Base-by-base conservation (phyloP, 805 yeast genomes). In the Ogataea philodendri region DNA sequence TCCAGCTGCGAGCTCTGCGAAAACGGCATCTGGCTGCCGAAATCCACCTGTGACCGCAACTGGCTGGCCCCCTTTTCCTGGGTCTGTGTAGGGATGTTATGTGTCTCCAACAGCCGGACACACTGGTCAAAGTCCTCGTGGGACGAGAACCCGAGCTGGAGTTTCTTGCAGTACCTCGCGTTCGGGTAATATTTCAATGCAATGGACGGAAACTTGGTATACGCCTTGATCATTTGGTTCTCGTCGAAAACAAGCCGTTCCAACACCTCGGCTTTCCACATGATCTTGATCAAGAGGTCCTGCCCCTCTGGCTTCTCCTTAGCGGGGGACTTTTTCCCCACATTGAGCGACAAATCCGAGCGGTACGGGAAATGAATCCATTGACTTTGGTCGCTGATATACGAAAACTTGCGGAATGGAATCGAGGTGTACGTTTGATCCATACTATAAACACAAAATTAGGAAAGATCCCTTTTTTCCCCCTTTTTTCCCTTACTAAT, bases 331-430 rank as follows among this genome's bases (percentile, higher is more conserved):
- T 31, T 37, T 13, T 28, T 38, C 2, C 29, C 46, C 21, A 52
- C 30, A 14, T 41, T 42, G 22, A 54, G 25, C 5, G 47, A 33
- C 14, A 52, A 41, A 14, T 49, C 51, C 6, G 58, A 48, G 13
- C 49, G 31, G 27, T 50, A 46, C 3, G 59, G 55, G 25, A 53
- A 48, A 27, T 51, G 57, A 4, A 43, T 33, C 58, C 57, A 52
- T n/a, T 37, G 30, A 7, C 34, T 39, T 9, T 45, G 37, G 9
- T 41, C 42, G 22, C 44, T 41, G 14, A 41, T 29, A 21, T 39
- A 45, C 3, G 56, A 51, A 18, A 51, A 44, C 35, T 50, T 51
- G 29, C 54, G 37, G 16, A 52, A 25, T 1, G 48, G 40, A 30
- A 47, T 24, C 16, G 48, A 37, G 22, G 33, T 29, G 31, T 31